phyloP scores from a whole-genome alignment of 2,329 filamentous ascomycete species.

The Ophiostoma tasmaniense region DNA sequence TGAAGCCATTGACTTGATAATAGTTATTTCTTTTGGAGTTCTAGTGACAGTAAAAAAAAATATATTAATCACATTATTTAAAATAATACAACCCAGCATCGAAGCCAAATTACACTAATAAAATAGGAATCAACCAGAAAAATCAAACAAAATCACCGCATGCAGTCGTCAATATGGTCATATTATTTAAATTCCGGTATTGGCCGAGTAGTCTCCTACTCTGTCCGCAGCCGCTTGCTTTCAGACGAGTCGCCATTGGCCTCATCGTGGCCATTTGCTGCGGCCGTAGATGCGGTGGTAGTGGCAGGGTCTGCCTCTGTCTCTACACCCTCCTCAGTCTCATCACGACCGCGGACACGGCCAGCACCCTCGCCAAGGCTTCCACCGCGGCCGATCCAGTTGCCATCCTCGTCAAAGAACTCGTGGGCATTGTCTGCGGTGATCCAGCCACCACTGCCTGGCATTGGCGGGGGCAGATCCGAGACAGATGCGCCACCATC shows the following conservation, averaged over 20 bases:
- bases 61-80: no score
- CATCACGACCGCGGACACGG: constrained; percentile 45
- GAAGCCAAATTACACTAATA: no score
- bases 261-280: constrained; percentile 17
- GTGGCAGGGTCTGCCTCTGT: not conserved
- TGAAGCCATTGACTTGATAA: no score
- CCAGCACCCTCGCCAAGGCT: constrained; percentile 58
- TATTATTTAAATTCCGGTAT: not conserved
- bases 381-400: constrained; percentile 54
- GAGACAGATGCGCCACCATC: constrained; percentile 36
- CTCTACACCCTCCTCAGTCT: constrained; percentile 32
- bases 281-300: not conserved
- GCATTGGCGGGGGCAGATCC: constrained; percentile 56
- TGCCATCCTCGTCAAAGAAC: constrained; percentile 72
- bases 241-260: constrained; percentile 32
- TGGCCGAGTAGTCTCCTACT: constrained; percentile 24
- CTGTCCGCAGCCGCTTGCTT: constrained; percentile 41
- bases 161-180: not conserved
- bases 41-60: no score
- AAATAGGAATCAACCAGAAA: no score
- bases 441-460: constrained; percentile 74
- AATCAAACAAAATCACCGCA: not conserved
- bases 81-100: no score
- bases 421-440: constrained; percentile 85
- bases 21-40: no score